A percentile compares a stretch with the other conserved stretches of the same genome.
phyloP scores from a whole-genome alignment of 2,329 filamentous ascomycete genomes.

The Fonsecaea multimorphosa region DNA sequence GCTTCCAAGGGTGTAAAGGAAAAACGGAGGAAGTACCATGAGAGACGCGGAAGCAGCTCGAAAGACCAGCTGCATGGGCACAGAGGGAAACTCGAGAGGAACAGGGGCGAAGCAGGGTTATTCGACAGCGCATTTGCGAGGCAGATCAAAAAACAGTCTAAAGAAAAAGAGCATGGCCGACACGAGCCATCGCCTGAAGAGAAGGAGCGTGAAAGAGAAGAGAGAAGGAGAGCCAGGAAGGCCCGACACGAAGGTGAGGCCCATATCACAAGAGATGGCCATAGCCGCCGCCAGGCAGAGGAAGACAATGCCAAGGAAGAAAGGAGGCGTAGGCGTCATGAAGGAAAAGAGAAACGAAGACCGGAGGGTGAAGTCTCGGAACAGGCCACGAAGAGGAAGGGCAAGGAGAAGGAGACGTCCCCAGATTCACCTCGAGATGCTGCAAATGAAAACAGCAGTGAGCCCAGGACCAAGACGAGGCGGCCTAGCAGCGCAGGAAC shows the following conservation, averaged over 20 bases:
- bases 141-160: slow-evolving; percentile 40
- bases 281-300: slow-evolving; percentile 3
- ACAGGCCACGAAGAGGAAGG: slow-evolving; percentile 19
- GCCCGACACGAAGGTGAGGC: slow-evolving; percentile 26
- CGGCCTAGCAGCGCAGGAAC: slow-evolving; percentile 32
- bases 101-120: slow-evolving; percentile 43
- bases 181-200: slow-evolving; percentile 36
- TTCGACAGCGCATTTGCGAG: slow-evolving; percentile 42
- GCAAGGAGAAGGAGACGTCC: slow-evolving; percentile 21
- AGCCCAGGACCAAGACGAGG: slow-evolving; percentile 17
- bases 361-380: slow-evolving; percentile 14
- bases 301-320: slow-evolving; percentile 17
- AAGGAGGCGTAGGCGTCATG: slow-evolving; percentile 13
- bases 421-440: slow-evolving; percentile 10
- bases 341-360: slow-evolving; percentile 26
- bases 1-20: slow-evolving; percentile 21
- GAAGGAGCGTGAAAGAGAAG: slow-evolving; percentile 23
- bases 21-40: slow-evolving; percentile 33
- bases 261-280: slow-evolving; percentile 4
- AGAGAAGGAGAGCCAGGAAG: slow-evolving; percentile 33
- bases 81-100: slow-evolving; percentile 43
- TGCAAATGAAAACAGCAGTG: slow-evolving; percentile 8
- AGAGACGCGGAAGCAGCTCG: slow-evolving; percentile 22
- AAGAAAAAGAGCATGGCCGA: slow-evolving; percentile 40
- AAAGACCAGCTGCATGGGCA: slow-evolving; percentile 35